Percentiles rank a stretch among this genome's conserved stretches.
Conservation (phyloP, 108 stramenopile species). For the Nitzschia inconspicua region DNA sequence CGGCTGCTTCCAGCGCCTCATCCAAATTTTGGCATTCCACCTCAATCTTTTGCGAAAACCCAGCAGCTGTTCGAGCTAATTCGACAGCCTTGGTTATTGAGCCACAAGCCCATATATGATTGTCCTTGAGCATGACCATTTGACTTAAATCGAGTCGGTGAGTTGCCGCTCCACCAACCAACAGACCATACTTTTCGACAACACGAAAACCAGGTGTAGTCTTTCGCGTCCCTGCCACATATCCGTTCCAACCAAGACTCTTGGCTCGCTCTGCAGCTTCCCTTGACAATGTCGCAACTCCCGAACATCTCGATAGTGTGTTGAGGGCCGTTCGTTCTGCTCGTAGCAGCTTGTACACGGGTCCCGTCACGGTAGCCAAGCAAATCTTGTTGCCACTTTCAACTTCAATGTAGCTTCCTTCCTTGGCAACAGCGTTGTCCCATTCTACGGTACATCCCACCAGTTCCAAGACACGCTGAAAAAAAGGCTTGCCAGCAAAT, state of each 20-base stretch:
- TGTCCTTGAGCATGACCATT: slow-evolving; percentile 99
- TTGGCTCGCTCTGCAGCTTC: slow-evolving; percentile 34
- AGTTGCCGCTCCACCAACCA: slow-evolving; percentile 96
- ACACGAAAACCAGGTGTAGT: slow-evolving; percentile 98
- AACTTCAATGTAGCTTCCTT: slow-evolving; percentile 43
- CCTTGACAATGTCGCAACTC: slow-evolving; percentile 85
- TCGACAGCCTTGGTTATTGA: slow-evolving; percentile 92
- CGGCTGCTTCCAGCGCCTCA: slow-evolving; percentile 91
- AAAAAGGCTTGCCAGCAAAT: slow-evolving; percentile 93
- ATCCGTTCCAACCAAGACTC: slow-evolving; percentile 81
- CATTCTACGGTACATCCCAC: slow-evolving; percentile 83
- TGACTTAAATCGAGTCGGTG: slow-evolving; percentile 95
- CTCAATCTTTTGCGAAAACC: slow-evolving; percentile 98
- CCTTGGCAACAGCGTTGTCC: slow-evolving; percentile 58
- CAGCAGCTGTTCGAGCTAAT: slow-evolving; percentile 79
- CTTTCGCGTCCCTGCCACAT: slow-evolving; percentile 96
- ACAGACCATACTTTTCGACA: slow-evolving; percentile 98
- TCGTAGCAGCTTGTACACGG: slow-evolving; percentile 78
- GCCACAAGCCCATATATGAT: slow-evolving; percentile 89
- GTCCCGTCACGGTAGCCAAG: slow-evolving; percentile 90
- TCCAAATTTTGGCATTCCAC: slow-evolving; percentile 90
- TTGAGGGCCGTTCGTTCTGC: slow-evolving; percentile 98
- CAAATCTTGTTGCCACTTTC: slow-evolving; percentile 54
- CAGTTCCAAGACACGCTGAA: slow-evolving; percentile 81
- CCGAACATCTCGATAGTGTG: slow-evolving; percentile 89